phyloP scores from a whole-genome alignment of 441 rosid genomes.

The Melastoma candidum region DNA sequence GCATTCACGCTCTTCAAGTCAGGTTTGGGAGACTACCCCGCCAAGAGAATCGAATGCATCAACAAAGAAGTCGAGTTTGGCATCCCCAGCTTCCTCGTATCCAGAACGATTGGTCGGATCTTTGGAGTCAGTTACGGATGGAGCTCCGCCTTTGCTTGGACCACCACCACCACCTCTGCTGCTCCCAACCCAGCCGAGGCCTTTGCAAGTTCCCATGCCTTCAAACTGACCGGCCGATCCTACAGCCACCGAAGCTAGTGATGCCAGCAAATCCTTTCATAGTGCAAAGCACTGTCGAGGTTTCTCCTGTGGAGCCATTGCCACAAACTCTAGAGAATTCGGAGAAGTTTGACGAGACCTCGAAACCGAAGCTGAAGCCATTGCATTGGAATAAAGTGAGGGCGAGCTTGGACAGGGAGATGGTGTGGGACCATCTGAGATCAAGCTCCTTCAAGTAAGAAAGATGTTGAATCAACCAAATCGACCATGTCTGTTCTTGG shows the following conservation, averaged over 20 bases:
- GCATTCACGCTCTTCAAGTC: conserved; percentile 1
- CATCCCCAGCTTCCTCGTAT: neutral
- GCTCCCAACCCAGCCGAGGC: neutral
- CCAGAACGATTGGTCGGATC: neutral
- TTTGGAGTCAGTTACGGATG: neutral
- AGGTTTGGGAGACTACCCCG: conserved; percentile 8
- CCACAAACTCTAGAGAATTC: conserved; percentile 16
- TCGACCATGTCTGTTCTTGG: no score
- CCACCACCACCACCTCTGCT: conserved; percentile 21
- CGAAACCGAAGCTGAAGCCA: conserved; percentile 80
- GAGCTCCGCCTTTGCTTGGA: conserved; percentile 22
- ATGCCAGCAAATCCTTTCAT: conserved; percentile 85
- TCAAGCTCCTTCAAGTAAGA: conserved; percentile 89
- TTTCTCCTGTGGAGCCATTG: conserved; percentile 36
- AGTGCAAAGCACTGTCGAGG: conserved; percentile 30
- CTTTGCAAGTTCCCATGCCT: conserved; percentile 23
- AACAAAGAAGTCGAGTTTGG: neutral
- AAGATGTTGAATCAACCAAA: no score
- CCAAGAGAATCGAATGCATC: conserved; percentile 22
- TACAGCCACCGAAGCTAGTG: conserved; percentile 46
- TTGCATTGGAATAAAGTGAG: conserved; percentile 99
- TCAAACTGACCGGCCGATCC: conserved; percentile 25
- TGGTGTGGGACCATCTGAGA: conserved; percentile 98
- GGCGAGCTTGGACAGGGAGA: conserved; percentile 97
- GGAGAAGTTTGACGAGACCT: conserved; percentile 43